phyloP scores from a whole-genome alignment of 2,329 filamentous ascomycete genomes.

The Whalleya microplaca region DNA sequence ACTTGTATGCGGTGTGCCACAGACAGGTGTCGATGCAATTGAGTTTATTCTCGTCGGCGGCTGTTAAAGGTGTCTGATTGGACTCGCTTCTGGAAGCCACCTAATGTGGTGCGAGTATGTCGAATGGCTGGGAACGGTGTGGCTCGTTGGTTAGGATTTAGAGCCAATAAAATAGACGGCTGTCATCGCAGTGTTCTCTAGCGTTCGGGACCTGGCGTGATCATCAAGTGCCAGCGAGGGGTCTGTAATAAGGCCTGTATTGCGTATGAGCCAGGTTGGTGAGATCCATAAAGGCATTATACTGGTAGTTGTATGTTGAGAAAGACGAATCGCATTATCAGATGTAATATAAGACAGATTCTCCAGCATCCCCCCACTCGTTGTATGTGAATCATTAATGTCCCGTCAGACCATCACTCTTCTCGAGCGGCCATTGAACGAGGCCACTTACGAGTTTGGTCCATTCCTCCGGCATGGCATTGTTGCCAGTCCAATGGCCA shows the following conservation, averaged over 20 bases:
- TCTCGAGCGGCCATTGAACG: background rate
- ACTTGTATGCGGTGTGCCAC: constrained; percentile 13
- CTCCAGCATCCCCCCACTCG: background rate
- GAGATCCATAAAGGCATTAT: background rate
- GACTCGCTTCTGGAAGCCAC: constrained; percentile 24
- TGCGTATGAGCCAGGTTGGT: background rate
- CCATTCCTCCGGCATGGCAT: background rate
- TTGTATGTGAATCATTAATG: background rate
- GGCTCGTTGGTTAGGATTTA: constrained; percentile 7
- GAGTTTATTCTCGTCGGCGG: constrained; percentile 28
- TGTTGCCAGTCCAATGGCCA: background rate
- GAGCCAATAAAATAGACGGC: constrained; percentile 14
- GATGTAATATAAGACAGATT: background rate
- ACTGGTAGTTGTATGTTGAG: background rate
- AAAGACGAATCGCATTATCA: background rate
- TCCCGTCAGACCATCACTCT: background rate
- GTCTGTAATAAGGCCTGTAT: background rate
- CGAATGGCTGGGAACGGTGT: constrained; percentile 14
- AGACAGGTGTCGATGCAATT: constrained; percentile 3
- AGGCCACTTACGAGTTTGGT: background rate
- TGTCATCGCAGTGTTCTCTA: background rate
- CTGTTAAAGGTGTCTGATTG: constrained; percentile 29
- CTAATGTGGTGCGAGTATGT: constrained; percentile 2
- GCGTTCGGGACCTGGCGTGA: constrained; percentile 10
- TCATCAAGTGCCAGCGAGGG: background rate